phyloP scores from a whole-genome alignment of 164 flowering plant genomes.

The Houttuynia cordata region DNA sequence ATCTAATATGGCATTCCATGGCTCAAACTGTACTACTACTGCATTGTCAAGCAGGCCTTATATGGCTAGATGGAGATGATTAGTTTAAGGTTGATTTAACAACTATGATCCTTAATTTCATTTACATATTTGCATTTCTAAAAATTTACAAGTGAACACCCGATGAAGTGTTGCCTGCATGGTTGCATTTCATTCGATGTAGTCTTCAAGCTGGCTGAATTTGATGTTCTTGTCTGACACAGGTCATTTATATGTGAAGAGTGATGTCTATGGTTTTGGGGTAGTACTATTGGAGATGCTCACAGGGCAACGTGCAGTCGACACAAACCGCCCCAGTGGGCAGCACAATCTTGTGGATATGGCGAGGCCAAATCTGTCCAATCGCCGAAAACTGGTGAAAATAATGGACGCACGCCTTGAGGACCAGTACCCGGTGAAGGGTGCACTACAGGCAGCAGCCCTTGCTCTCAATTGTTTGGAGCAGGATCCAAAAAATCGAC shows the following conservation, averaged over 20 bases:
- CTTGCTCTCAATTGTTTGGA: slow-evolving; percentile 52
- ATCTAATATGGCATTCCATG: no score
- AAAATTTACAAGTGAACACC: neutral
- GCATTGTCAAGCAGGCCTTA: no score
- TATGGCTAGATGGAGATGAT: no score
- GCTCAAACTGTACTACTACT: no score
- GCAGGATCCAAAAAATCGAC: slow-evolving; percentile 49
- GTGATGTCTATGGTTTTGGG: slow-evolving; percentile 85
- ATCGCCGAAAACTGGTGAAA: slow-evolving; percentile 34
- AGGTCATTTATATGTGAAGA: slow-evolving; percentile 87
- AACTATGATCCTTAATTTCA: neutral
- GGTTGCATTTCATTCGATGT: neutral
- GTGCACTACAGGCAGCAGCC: slow-evolving; percentile 42
- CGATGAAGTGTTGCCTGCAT: neutral
- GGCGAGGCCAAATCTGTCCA: slow-evolving; percentile 45
- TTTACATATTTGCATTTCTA: neutral
- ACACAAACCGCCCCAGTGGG: slow-evolving; percentile 52
- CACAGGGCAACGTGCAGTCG: slow-evolving; percentile 61
- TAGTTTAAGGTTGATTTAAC: no score
- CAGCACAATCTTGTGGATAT: slow-evolving; percentile 60
- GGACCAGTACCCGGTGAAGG: slow-evolving; percentile 45
- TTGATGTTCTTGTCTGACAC: slow-evolving; percentile 3
- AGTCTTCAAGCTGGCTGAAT: no score
- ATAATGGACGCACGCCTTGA: slow-evolving; percentile 55
- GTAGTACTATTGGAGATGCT: slow-evolving; percentile 74